Base-by-base conservation (phyloP, 2,329 filamentous ascomycete genomes). In the Aciculosporium take region DNA sequence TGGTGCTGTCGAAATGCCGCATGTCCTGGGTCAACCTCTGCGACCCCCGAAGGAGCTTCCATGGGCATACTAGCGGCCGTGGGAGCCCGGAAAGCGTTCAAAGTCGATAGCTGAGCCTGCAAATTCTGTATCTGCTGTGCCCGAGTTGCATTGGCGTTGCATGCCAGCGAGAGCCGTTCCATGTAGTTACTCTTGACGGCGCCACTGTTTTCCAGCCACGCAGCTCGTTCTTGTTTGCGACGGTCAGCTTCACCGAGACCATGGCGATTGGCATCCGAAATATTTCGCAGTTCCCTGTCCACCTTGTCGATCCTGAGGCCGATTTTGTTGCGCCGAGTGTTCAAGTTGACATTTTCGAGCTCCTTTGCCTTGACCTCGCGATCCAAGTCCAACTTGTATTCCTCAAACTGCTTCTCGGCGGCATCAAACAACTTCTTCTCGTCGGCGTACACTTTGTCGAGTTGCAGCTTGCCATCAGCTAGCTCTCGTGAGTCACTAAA, bases 311-410 rank as follows among this genome's bases (percentile, higher is more conserved):
- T 80, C 39, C 83, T 78, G 21, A 74, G 69, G 42, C 76, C 74
- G 32, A 85, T 77, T 61, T 83, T 83, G 63, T 84, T 84, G 38
- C 74, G 72, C 58, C 84, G 84, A 43, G 76, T 74, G 53, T 79
- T 71, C 24, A 80, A 64, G 47, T 70, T 69, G 17, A 67, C 64
- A 51, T 79, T 72, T 43, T 87, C 82, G 36, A 76, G 70, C 50
- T 78, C 74, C 40, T 82, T 68, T 23, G 66, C 64, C 51, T 76
- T 73, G 46, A 81, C 62, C 43, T 81, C 72, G 48, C 70, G 71
- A 46, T 84, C 79, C 33, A 79, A 65, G 31, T 71, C 65, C 41
- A 68, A 59, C 58, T 81, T 83, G 62, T 72, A 67, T 45, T 66
- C 67, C 56, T 73, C 72, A 46, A 74, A 72, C 3, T 64, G 57